Evolutionary conservation across 2,329 filamentous ascomycete genomes (phyloP).

Genomic region (Mariannaea sp.): DNA sequence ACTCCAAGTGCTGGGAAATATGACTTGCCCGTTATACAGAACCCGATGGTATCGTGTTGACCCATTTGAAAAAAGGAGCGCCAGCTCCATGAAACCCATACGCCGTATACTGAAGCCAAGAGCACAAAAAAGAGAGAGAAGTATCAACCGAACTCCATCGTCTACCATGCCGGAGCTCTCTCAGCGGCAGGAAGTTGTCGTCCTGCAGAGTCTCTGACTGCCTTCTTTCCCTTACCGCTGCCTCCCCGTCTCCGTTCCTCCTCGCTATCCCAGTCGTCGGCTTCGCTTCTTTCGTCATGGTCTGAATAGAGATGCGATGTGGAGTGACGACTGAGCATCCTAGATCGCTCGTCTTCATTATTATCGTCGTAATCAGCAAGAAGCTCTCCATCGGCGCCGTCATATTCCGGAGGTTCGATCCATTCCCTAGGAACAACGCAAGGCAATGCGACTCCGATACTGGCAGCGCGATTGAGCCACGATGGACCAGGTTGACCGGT

Average conservation of each 20-base stretch:
- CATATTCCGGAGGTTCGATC: slow-evolving; percentile 78
- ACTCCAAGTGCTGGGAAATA: slow-evolving; percentile 26
- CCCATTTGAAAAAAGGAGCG: slow-evolving; percentile 24
- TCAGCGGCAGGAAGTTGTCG: slow-evolving; percentile 58
- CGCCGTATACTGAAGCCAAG: slow-evolving; percentile 25
- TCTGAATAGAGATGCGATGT: slow-evolving; percentile 40
- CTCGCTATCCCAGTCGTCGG: slow-evolving; percentile 52
- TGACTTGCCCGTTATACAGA: slow-evolving; percentile 25
- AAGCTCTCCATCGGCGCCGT: slow-evolving; percentile 72
- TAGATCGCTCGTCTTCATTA: slow-evolving; percentile 55
- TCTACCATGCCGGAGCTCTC: slow-evolving; percentile 49
- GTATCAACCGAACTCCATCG: background rate
- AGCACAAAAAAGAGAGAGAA: background rate
- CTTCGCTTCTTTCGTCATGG: slow-evolving; percentile 35
- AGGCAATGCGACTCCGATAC: slow-evolving; percentile 77
- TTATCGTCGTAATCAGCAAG: slow-evolving; percentile 59
- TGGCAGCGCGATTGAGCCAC: slow-evolving; percentile 85
- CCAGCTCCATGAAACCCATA: slow-evolving; percentile 29
- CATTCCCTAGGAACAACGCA: slow-evolving; percentile 83
- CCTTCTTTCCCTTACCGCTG: slow-evolving; percentile 51
- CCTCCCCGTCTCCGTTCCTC: slow-evolving; percentile 49
- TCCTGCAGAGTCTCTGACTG: slow-evolving; percentile 55
- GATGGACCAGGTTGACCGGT: slow-evolving; percentile 71
- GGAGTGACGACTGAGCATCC: slow-evolving; percentile 58
- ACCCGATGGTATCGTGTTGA: slow-evolving; percentile 38